These are phyloP conservation scores for Coemansia sp. DNA, from an alignment of 192 early-diverging fungal genomes.

Conservation along the genomic window DNA sequence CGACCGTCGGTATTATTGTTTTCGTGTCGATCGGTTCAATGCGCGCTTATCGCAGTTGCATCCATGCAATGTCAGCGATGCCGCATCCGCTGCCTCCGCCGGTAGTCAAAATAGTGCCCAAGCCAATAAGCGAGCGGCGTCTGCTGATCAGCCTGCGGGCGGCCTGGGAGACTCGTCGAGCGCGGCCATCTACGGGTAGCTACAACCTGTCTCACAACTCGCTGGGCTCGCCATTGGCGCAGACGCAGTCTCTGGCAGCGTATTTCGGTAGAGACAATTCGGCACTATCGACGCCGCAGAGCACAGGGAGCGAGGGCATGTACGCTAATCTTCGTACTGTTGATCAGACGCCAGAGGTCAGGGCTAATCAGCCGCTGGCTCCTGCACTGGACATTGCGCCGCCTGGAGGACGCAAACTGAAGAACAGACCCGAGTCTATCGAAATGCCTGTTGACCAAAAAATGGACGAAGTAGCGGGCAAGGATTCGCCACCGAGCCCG, in stretches of 20 bases:
- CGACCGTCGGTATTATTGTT: constrained; percentile 40
- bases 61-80: constrained; percentile 13
- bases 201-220: constrained; percentile 2
- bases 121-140: constrained; percentile 36
- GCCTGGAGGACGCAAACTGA: background rate
- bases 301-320: constrained; percentile 30
- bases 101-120: constrained; percentile 36
- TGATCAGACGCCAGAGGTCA: constrained; percentile 8
- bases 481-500: constrained; percentile 36
- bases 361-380: background rate
- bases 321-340: constrained; percentile 34
- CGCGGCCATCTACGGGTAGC: constrained; percentile 7
- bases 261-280: background rate
- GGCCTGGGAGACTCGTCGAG: constrained; percentile 32
- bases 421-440: constrained; percentile 3
- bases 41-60: constrained; percentile 19
- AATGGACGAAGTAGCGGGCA: background rate
- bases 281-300: constrained; percentile 25
- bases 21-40: constrained; percentile 21
- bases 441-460: background rate
- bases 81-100: constrained; percentile 50
- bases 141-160: constrained; percentile 28
- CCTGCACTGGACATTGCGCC: background rate
- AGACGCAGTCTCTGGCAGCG: background rate
- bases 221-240: background rate